A percentile compares a stretch with the other conserved stretches of the same genome.
Conservation (phyloP, 164 flowering plant genomes). For the Vitis cinerea region DNA sequence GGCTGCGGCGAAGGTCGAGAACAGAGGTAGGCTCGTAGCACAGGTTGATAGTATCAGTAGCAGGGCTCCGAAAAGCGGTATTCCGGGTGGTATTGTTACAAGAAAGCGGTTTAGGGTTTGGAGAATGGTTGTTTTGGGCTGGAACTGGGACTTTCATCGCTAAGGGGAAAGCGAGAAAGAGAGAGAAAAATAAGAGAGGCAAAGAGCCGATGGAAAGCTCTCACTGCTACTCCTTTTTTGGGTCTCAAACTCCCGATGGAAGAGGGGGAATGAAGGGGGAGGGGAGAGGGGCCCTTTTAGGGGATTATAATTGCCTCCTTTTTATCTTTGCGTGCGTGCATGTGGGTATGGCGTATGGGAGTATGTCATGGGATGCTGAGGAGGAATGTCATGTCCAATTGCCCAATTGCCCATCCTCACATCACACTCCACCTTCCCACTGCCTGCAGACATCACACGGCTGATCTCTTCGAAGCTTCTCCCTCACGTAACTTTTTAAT, state of each 20-base stretch:
- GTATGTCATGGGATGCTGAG: no score
- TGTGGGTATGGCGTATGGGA: conserved; percentile 4
- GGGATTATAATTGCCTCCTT: conserved; percentile 40
- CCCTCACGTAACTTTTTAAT: conserved; percentile 14
- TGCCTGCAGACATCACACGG: no score
- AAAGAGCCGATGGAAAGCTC: not conserved
- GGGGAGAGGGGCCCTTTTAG: conserved; percentile 38
- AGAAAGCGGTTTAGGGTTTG: conserved; percentile 21
- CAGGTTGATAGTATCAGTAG: conserved; percentile 5
- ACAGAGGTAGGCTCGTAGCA: conserved; percentile 87
- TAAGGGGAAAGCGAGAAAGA: not conserved
- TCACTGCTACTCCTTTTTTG: not conserved
- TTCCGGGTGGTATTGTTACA: conserved; percentile 9
- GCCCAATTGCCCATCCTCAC: no score
- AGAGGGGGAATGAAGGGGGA: not conserved
- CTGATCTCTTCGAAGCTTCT: conserved; percentile 13
- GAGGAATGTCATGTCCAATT: conserved; percentile 7
- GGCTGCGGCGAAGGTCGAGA: conserved; percentile 71
- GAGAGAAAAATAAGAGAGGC: not conserved
- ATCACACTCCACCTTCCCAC: no score
- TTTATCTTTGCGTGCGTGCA: conserved; percentile 55
- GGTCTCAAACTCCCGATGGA: not conserved
- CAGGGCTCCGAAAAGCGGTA: conserved; percentile 3
- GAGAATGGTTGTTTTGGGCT: conserved; percentile 26
- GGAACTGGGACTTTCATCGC: conserved; percentile 53